Evolutionary conservation across 345 rosid species (phyloP), one percentile per base, ranked within the genome.

Genomic region (Eucalyptus regnans): DNA sequence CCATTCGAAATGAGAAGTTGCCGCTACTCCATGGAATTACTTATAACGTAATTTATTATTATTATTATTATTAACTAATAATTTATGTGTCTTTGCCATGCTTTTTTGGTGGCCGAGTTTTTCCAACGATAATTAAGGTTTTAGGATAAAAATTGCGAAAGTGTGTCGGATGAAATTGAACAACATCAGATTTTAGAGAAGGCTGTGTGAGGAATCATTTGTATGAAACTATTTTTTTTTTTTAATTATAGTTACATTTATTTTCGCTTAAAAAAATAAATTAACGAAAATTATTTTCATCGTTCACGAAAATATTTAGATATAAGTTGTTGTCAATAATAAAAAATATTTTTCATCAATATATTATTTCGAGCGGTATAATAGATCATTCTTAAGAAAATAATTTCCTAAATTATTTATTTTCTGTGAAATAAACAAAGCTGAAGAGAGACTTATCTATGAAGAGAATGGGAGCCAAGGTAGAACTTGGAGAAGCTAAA

Each of bases 351-450:
- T 62, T 52, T 52, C 9, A 52, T 18, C 23, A 7, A 52, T 52
- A 52, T 18, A 52, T 52, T 52, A 52, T 52, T 64, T 64, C 3
- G 5, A 64, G 37, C 17, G 0, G 5, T n/a, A 7, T 16, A 64
- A n/a, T 16, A 14, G 18, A 64, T 64, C 10, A 0, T 8, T 64
- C 33, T 64, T 64, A 64, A n/a, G 3, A 64, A n/a, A n/a, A n/a
- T 64, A 14, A 6, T 64, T 64, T n/a, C 9, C 0, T 52, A 0
- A 52, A 18, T 52, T 16, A 64, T n/a, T 64, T 31, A 4, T 64
- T 64, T 64, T n/a, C 0, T 0, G 0, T 7, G 3, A 29, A 64
- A 64, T 7, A 64, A 64, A 64, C 18, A 6, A 8, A 29, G 37
- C 18, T 16, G 9, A 13, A 15, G 37, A 64, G 31, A 7, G 8